These are phyloP conservation scores for Penstemon newberryi DNA, from an alignment of 257 asterid species.

Conservation along the genomic window DNA sequence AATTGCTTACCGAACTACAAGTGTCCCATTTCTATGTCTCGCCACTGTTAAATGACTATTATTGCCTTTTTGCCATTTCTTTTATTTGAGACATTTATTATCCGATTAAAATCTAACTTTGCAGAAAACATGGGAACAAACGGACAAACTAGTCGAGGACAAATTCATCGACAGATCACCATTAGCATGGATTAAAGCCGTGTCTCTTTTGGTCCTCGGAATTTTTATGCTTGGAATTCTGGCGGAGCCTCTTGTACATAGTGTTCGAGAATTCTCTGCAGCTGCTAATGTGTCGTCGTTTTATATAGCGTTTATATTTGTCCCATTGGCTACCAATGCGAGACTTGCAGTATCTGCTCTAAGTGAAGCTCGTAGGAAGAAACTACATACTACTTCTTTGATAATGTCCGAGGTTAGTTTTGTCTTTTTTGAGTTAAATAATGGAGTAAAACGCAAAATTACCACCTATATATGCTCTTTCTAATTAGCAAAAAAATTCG, in stretches of 20 bases:
- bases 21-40: no score
- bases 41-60: no score
- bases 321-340: conserved; percentile 64
- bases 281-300: conserved; percentile 49
- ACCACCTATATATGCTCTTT: neutral
- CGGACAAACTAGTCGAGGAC: conserved; percentile 47
- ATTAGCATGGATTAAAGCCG: conserved; percentile 52
- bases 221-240: conserved; percentile 46
- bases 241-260: conserved; percentile 65
- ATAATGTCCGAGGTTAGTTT: conserved; percentile 57
- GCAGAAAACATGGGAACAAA: conserved; percentile 67
- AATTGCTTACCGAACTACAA: no score
- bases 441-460: no score
- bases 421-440: neutral
- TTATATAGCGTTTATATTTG: conserved; percentile 50
- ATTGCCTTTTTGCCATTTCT: no score
- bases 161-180: conserved; percentile 44
- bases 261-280: conserved; percentile 48
- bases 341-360: conserved; percentile 58
- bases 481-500: no score
- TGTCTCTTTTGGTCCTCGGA: conserved; percentile 45
- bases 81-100: no score
- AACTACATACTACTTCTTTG: conserved; percentile 51
- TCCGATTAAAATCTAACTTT: neutral
- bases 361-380: conserved; percentile 44